phyloP scores from a whole-genome alignment of 352 stramenopile species.

The Phytophthora foliorum region DNA sequence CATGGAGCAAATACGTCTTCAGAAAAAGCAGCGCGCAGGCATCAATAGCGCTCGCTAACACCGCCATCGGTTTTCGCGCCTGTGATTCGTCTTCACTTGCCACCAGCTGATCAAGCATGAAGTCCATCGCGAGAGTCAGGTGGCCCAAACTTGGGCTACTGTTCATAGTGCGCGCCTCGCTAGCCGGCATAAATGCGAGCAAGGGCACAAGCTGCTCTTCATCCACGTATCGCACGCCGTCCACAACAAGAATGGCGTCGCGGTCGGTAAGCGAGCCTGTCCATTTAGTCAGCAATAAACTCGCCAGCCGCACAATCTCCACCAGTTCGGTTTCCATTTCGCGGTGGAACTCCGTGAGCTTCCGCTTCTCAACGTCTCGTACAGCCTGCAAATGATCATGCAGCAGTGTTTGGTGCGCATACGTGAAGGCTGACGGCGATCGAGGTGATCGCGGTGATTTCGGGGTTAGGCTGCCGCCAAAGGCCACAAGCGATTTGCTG shows the following conservation, averaged over 20 bases:
- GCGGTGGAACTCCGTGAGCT: slow-evolving; percentile 49
- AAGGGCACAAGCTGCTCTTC: slow-evolving; percentile 47
- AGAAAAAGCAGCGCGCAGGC: slow-evolving; percentile 67
- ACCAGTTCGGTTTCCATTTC: slow-evolving; percentile 60
- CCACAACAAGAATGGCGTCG: slow-evolving; percentile 52
- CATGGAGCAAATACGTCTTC: slow-evolving; percentile 70
- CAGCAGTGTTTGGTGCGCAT: slow-evolving; percentile 65
- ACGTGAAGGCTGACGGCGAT: slow-evolving; percentile 53
- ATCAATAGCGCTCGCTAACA: slow-evolving; percentile 55
- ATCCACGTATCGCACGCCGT: slow-evolving; percentile 60
- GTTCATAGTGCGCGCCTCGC: slow-evolving; percentile 41
- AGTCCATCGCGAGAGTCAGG: slow-evolving; percentile 53
- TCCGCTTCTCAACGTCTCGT: slow-evolving; percentile 40
- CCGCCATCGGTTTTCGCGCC: slow-evolving; percentile 1
- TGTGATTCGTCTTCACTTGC: slow-evolving; percentile 26
- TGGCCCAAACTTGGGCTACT: not conserved
- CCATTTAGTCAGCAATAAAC: slow-evolving; percentile 65
- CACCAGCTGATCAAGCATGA: slow-evolving; percentile 61
- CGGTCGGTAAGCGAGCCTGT: slow-evolving; percentile 48
- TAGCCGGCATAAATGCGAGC: not conserved
- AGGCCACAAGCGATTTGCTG: slow-evolving; percentile 27
- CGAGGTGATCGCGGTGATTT: slow-evolving; percentile 46
- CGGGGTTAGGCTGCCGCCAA: slow-evolving; percentile 33
- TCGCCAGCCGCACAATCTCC: slow-evolving; percentile 54
- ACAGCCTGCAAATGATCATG: slow-evolving; percentile 67